Evolutionary conservation across 306 rosid species (phyloP).

Genomic region (Quercus ilex): DNA sequence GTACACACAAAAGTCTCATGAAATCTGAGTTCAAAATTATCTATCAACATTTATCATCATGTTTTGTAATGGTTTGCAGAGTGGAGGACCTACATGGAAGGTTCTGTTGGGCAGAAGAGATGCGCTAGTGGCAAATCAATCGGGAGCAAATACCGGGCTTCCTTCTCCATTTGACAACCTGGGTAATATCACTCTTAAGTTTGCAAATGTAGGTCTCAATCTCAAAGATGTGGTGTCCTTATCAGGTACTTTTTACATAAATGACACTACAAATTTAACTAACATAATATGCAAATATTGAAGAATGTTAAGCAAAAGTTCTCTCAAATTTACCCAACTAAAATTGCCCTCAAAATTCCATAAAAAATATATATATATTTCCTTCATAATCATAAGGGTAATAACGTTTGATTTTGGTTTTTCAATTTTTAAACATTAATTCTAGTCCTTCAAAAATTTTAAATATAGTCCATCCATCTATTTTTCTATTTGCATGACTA

Average conservation of each 20-base stretch:
- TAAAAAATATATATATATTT: too few relatives aligned
- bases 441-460: too few relatives aligned
- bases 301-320: too few relatives aligned
- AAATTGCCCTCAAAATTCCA: too few relatives aligned
- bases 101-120: slow-evolving; percentile 76
- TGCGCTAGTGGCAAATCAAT: slow-evolving; percentile 55
- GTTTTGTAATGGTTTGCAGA: slow-evolving; percentile 32
- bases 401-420: too few relatives aligned
- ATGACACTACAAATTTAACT: background rate
- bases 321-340: background rate
- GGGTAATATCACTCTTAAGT: slow-evolving; percentile 39
- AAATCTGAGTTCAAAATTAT: background rate
- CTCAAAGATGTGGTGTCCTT: slow-evolving; percentile 59
- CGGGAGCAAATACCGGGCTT: slow-evolving; percentile 46
- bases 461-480: too few relatives aligned
- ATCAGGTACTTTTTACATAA: slow-evolving; percentile 43
- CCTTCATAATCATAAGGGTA: too few relatives aligned
- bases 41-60: background rate
- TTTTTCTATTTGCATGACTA: too few relatives aligned
- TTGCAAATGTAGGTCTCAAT: slow-evolving; percentile 47
- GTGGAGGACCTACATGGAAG: slow-evolving; percentile 78
- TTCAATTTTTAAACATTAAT: too few relatives aligned
- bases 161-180: slow-evolving; percentile 63
- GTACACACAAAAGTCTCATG: too few relatives aligned
- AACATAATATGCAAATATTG: too few relatives aligned